phyloP scores from a whole-genome alignment of 805 yeast species.

The Spencermartinsiella europaea region DNA sequence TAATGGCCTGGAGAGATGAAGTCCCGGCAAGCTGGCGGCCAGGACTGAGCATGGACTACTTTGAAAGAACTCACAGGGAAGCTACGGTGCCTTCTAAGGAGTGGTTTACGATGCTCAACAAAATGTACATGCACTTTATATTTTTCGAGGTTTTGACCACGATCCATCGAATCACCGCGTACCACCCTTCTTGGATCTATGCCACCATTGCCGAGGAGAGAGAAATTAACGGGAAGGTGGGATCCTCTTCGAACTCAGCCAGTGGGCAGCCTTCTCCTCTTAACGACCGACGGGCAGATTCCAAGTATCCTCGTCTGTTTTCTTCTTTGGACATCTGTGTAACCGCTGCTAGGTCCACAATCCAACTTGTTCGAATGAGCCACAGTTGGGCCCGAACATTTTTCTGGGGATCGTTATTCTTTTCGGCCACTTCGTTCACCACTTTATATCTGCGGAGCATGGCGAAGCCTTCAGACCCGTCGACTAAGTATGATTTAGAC shows the following conservation, averaged over 20 bases:
- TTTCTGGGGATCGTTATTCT: constrained; percentile 13
- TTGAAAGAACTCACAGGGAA: constrained; percentile 1
- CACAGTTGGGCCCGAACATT: constrained; percentile 10
- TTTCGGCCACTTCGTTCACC: constrained; percentile 14
- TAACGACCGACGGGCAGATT: background rate
- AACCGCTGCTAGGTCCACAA: constrained; percentile 18
- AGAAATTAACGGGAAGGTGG: background rate
- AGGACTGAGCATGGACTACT: constrained; percentile 8
- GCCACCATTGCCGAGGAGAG: constrained; percentile 10
- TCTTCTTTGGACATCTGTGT: constrained; percentile 18
- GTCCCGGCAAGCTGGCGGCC: constrained; percentile 18
- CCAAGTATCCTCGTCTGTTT: constrained; percentile 16
- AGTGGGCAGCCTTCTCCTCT: background rate
- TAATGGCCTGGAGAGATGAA: constrained; percentile 19
- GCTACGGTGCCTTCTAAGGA: background rate
- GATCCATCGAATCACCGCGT: constrained; percentile 21
- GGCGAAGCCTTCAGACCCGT: constrained; percentile 15
- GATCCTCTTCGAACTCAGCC: background rate
- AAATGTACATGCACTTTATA: constrained; percentile 17
- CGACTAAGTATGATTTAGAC: constrained; percentile 16
- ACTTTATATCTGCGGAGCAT: constrained; percentile 20
- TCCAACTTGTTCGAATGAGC: constrained; percentile 14
- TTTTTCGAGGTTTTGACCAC: constrained; percentile 20
- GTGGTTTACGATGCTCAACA: constrained; percentile 10
- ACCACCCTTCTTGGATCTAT: constrained; percentile 23